phyloP scores from a whole-genome alignment of 2,329 filamentous ascomycete species.

The Cercospora zeae-maydis region DNA sequence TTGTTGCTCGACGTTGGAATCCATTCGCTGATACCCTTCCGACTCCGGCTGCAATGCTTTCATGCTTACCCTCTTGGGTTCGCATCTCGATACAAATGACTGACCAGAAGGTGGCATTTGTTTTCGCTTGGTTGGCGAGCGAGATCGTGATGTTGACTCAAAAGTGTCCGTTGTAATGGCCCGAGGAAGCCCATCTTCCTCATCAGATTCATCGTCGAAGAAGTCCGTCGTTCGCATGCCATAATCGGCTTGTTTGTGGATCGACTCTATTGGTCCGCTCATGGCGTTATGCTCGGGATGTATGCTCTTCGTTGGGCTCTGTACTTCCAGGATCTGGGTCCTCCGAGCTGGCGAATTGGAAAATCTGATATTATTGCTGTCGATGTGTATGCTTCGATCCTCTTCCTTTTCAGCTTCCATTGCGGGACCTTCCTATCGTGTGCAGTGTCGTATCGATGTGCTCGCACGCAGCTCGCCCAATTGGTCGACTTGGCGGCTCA shows the following conservation, averaged over 20 bases:
- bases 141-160: slow-evolving; percentile 11
- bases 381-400: slow-evolving; percentile 6
- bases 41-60: slow-evolving; percentile 20
- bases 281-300: slow-evolving; percentile 29
- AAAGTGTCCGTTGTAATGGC: slow-evolving; percentile 1
- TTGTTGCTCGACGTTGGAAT: slow-evolving; percentile 18
- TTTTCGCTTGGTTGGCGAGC: slow-evolving; percentile 25
- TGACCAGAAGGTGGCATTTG: slow-evolving; percentile 18
- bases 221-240: slow-evolving; percentile 35
- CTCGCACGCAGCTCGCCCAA: slow-evolving; percentile 8
- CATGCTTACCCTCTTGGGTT: slow-evolving; percentile 22
- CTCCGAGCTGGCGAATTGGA: slow-evolving; percentile 36
- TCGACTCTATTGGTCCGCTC: slow-evolving; percentile 27
- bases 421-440: not conserved
- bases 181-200: slow-evolving; percentile 16
- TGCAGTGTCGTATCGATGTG: slow-evolving; percentile 1
- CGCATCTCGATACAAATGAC: slow-evolving; percentile 22
- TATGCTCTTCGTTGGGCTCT: slow-evolving; percentile 37
- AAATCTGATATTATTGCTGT: slow-evolving; percentile 23
- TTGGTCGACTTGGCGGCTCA: not conserved
- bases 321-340: slow-evolving; percentile 32
- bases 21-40: slow-evolving; percentile 31
- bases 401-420: slow-evolving; percentile 9
- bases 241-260: slow-evolving; percentile 32
- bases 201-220: slow-evolving; percentile 33